Evolutionary conservation across 257 asterid species (phyloP).

Genomic region (Gentiana dahurica): DNA sequence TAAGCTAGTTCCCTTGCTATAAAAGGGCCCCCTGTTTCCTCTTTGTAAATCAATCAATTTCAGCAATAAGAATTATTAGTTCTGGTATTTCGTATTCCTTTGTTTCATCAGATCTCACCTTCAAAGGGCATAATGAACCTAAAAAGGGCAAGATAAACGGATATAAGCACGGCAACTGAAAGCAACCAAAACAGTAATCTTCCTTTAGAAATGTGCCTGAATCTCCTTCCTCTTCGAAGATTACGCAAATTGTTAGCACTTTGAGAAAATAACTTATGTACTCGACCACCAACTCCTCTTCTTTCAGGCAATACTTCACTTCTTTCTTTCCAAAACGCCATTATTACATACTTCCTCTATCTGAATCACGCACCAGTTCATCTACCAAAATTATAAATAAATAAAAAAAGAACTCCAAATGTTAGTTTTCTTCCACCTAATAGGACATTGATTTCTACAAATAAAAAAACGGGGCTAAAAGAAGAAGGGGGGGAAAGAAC

Average conservation of each 20-base stretch:
- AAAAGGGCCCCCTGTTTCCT: no score
- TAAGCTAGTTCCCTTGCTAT: no score
- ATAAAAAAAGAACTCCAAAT: conserved; percentile 7
- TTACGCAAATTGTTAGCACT: conserved; percentile 27
- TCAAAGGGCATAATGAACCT: conserved; percentile 56
- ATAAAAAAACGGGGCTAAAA: no score
- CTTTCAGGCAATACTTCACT: conserved; percentile 34
- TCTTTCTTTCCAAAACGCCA: conserved; percentile 36
- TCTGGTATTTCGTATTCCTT: no score
- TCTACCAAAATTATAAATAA: conserved; percentile 7
- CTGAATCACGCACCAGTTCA: conserved; percentile 28
- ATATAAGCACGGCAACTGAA: conserved; percentile 44
- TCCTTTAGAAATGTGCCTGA: conserved; percentile 18
- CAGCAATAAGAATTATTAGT: no score
- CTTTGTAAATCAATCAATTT: no score
- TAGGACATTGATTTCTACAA: no score
- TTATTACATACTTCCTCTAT: conserved; percentile 26
- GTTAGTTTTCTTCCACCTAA: no score
- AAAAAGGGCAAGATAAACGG: conserved; percentile 43
- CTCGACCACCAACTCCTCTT: conserved; percentile 30
- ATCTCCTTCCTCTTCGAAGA: conserved; percentile 44
- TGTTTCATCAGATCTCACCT: conserved; percentile 31
- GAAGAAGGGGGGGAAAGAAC: no score
- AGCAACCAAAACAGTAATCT: conserved; percentile 44
- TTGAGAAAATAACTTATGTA: conserved; percentile 30